A percentile compares a stretch with the other conserved stretches of the same genome.
These are phyloP conservation scores for Podospora fimiseda DNA, from an alignment of 495 filamentous ascomycete genomes.

Conservation along the genomic window DNA sequence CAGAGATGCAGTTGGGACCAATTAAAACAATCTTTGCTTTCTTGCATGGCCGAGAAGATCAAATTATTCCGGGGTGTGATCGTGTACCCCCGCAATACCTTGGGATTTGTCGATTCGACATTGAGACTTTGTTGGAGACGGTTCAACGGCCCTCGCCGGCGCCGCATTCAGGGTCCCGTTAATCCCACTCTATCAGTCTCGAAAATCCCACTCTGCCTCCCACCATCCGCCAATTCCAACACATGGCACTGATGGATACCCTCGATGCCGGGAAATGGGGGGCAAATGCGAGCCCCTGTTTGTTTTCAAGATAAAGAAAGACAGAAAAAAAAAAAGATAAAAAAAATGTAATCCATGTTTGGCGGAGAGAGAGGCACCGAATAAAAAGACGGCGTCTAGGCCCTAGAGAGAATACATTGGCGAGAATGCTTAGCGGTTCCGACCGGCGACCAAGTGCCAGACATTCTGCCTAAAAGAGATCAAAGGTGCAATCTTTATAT, in stretches of 20 bases:
- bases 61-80: conserved; percentile 16
- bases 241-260: not conserved
- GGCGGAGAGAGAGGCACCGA: conserved; percentile 16
- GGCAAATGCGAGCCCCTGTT: not conserved
- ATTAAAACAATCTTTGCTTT: not conserved
- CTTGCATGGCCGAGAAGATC: conserved; percentile 14
- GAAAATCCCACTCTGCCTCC: not conserved
- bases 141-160: conserved; percentile 8
- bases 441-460: conserved; percentile 8
- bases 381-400: conserved; percentile 7
- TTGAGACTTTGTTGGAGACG: not conserved
- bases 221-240: not conserved
- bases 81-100: conserved; percentile 2
- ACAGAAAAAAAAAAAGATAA: no score
- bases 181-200: not conserved
- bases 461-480: conserved; percentile 19
- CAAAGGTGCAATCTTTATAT: conserved; percentile 11
- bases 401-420: conserved; percentile 16
- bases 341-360: conserved; percentile 1
- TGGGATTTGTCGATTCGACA: not conserved
- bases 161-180: not conserved
- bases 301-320: no score
- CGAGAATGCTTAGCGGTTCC: conserved; percentile 20
- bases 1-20: conserved; percentile 9
- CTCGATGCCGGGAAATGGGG: not conserved